Percentiles rank a stretch among this genome's conserved stretches.
phyloP scores from a whole-genome alignment of 345 rosid genomes.

The Microthlaspi erraticum region DNA sequence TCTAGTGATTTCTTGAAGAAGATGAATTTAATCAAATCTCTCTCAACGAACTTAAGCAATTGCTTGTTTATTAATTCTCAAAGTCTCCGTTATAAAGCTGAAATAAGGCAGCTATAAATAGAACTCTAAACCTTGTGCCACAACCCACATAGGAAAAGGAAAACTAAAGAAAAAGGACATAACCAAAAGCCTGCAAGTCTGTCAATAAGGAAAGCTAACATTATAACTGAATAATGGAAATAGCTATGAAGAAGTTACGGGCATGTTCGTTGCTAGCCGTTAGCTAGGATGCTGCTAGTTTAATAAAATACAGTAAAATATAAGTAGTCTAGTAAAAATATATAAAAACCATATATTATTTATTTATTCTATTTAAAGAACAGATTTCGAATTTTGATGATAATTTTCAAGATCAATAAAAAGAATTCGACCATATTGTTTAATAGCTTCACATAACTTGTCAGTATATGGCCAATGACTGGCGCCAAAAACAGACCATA shows the following conservation, averaged over 20 bases:
- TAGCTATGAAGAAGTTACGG: too few relatives aligned
- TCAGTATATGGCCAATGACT: constrained; percentile 49
- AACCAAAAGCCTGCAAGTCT: too few relatives aligned
- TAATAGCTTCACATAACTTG: constrained; percentile 59
- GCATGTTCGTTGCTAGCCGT: too few relatives aligned
- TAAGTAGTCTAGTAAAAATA: background rate
- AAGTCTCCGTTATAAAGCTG: background rate
- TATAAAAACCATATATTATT: background rate
- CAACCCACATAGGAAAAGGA: background rate
- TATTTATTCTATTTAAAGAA: constrained; percentile 45
- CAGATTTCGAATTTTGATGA: constrained; percentile 49
- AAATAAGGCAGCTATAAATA: background rate
- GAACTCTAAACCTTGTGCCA: background rate
- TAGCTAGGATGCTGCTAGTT: too few relatives aligned
- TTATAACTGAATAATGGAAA: too few relatives aligned
- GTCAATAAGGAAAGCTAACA: too few relatives aligned
- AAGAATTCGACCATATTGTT: constrained; percentile 46
- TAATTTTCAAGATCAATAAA: constrained; percentile 43
- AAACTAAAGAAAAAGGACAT: background rate
- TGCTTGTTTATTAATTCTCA: constrained; percentile 10
- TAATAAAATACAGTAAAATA: background rate
- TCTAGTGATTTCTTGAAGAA: constrained; percentile 10
- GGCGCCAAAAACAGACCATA: constrained; percentile 57
- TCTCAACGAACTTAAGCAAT: background rate
- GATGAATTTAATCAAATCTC: constrained; percentile 15